Base-by-base conservation (phyloP, 345 rosid species). In the Eucalyptus cloeziana region DNA sequence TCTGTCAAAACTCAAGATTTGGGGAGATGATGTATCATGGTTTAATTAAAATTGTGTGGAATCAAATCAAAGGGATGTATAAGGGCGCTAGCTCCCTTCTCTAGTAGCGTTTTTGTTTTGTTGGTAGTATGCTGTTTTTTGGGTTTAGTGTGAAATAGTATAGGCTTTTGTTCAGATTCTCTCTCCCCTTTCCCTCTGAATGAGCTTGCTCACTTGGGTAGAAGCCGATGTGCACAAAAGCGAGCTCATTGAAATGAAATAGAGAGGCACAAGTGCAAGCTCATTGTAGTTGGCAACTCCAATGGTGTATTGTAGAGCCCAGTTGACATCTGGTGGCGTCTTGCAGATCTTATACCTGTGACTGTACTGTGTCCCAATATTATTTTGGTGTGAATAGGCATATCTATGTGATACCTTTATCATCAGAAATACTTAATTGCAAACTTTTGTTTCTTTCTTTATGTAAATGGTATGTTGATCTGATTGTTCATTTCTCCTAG, bases 401-500 rank as follows among this genome's bases (percentile, higher is more conserved):
- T 60, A n/a, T 87, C 71, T 62, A n/a, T 44, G 19, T 62, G 40
- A 58, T 37, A 27, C 40, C 9, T 76, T 76, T 4, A 22, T 43
- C 85, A 76, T 37, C 30, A 87, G 76, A 43, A 43, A 31, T 56
- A 62, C 71, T 49, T 47, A n/a, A 47, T 89, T 89, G 85, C 45
- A 43, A 51, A 21, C 14, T 50, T 86, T 8, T 51, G 27, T n/a
- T 31, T 37, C 40, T 51, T 86, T 76, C 30, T 76, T 40, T 76
- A 76, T 22, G 85, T 76, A 40, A 40, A 76, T 62, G 49, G 10
- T 69, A n/a, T 10, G 49, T 81, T 54, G 45, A 89, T 85, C 86
- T 90, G 86, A 90, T 89, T 88, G 90, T 76, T 93, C 51, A 87
- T 85, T 86, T 90, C 87, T 89, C 71, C 50, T 92, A 98, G 99